Evolutionary conservation across 169 alveolate genomes (phyloP), one percentile per base, ranked within the genome.

Genomic region (Plasmodium fragile): DNA sequence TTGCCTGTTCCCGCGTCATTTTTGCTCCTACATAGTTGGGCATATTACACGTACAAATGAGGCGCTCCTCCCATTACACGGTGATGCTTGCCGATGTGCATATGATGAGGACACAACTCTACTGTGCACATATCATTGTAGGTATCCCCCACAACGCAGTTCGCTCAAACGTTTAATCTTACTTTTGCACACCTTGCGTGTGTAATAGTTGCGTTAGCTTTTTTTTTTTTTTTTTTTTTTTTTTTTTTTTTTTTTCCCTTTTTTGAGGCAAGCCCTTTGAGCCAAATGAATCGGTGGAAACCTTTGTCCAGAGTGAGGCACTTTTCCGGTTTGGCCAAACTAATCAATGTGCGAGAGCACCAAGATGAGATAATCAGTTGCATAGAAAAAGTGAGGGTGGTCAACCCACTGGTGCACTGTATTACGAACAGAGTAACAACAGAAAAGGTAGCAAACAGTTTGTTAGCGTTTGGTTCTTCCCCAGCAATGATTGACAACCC

Each of bases 401-500:
- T 52, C 4, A 90, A 90, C 73, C 91, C 94, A 16, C 55, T 90
- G 22, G 91, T 90, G 28, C 94, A 78, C 28, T 90, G 91, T 16
- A 90, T 90, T 69, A 78, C 94, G 6, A 90, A 79, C 75, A 59
- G 91, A 80, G 94, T 90, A 79, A 90, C 91, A 28, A 78, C 94
- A 8, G 92, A 90, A 90, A 90, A 90, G 65, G 77, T 90, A 1
- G 91, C 94, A 79, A 90, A 78, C 75, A 90, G 91, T 79, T 78
- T 90, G 45, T 11, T 90, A 16, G 94, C 94, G 22, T 90, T 90
- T 90, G 91, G 91, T 13, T 39, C 91, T 1, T 80, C 94, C 34
- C 94, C 91, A n/a, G 91, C 94, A 11, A 80, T 90, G 94, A 90
- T 90, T 43, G 94, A 90, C 69, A 90, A 90, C 36, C 94, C 94